Conservation (phyloP, 2,329 filamentous ascomycete genomes). For the Exophiala calicioides region DNA sequence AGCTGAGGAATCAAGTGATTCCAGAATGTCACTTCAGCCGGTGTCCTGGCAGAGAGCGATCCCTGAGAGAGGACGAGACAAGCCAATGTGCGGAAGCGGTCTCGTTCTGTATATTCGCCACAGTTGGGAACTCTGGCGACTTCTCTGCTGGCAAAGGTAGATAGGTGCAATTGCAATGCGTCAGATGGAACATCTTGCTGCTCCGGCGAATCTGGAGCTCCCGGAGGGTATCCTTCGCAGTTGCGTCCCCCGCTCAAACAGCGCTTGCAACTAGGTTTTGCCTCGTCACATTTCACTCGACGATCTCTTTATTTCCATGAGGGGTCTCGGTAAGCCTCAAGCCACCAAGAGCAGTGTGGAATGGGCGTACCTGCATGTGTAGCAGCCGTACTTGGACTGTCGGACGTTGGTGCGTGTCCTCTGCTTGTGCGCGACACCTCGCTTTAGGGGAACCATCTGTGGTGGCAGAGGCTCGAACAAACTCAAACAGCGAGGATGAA, state of each 20-base stretch:
- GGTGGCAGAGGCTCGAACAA: background rate
- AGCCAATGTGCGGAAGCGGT: conserved; percentile 5
- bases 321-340: too few relatives aligned
- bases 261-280: conserved; percentile 4
- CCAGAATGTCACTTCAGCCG: conserved; percentile 2
- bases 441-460: background rate
- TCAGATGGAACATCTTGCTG: too few relatives aligned
- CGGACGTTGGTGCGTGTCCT: conserved; percentile 11
- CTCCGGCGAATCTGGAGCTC: too few relatives aligned
- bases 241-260: conserved; percentile 2
- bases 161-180: too few relatives aligned
- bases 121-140: background rate
- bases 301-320: conserved; percentile 2
- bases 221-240: conserved; percentile 7
- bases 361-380: conserved; percentile 10
- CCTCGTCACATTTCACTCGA: conserved; percentile 14
- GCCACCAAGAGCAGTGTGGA: too few relatives aligned
- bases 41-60: conserved; percentile 1
- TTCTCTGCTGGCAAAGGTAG: too few relatives aligned
- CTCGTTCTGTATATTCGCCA: background rate
- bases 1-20: conserved; percentile 10
- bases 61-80: conserved; percentile 3
- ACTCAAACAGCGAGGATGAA: conserved; percentile 10
- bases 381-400: conserved; percentile 16
- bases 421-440: background rate